Conservation (phyloP, 1,139 yeast species). For the Nadsonia starkeyi-henricii region DNA sequence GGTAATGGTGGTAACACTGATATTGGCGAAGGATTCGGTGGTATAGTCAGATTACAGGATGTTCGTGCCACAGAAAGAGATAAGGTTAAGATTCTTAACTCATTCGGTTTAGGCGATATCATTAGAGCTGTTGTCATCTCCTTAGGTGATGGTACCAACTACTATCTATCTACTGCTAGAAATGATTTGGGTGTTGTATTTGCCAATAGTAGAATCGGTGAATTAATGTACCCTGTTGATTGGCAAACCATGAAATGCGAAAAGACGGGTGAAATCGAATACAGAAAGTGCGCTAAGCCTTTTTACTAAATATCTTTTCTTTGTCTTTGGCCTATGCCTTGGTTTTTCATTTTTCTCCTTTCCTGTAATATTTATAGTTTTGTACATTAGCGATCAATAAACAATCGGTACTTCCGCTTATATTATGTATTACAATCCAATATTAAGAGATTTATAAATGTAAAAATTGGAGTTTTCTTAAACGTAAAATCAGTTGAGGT, state of each 20-base stretch:
- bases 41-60: conserved; percentile 77
- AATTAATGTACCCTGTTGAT: conserved; percentile 76
- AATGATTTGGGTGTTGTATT: conserved; percentile 90
- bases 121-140: conserved; percentile 66
- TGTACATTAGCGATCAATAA: not conserved
- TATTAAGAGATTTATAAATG: too few relatives aligned
- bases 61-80: conserved; percentile 86
- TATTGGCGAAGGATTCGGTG: conserved; percentile 84
- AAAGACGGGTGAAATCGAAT: conserved; percentile 58
- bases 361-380: not conserved
- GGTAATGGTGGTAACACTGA: conserved; percentile 44
- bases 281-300: conserved; percentile 89
- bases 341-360: not conserved
- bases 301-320: conserved; percentile 27
- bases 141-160: conserved; percentile 85
- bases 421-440: too few relatives aligned
- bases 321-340: not conserved
- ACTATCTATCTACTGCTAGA: conserved; percentile 76
- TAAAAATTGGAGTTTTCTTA: too few relatives aligned
- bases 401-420: not conserved
- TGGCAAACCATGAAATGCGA: conserved; percentile 92
- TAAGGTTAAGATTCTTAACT: conserved; percentile 60
- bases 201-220: conserved; percentile 59
- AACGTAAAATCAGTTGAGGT: too few relatives aligned
- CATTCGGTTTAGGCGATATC: conserved; percentile 86